A percentile compares a stretch with the other conserved stretches of the same genome.
Conservation (phyloP, 352 stramenopile genomes). For the Pythium graminicola region DNA sequence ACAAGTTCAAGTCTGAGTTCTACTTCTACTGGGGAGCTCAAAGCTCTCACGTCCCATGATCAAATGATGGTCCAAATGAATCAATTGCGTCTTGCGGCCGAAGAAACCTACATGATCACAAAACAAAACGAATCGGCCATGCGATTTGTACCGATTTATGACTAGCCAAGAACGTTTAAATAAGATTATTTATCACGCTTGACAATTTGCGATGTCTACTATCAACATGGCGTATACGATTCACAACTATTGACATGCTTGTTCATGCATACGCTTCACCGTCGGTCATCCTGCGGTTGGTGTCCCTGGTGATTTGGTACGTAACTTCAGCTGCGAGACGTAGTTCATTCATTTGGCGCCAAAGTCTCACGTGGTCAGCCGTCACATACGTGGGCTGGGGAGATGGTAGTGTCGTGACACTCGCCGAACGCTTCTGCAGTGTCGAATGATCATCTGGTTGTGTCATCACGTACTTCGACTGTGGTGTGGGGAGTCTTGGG, state of each 20-base stretch:
- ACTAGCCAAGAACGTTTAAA: not conserved
- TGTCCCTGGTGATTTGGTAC: constrained; percentile 14
- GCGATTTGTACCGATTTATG: constrained; percentile 2
- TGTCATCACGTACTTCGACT: not conserved
- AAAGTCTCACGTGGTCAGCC: constrained; percentile 2
- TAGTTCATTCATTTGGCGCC: constrained; percentile 16
- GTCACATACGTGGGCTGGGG: not conserved
- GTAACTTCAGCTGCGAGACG: constrained; percentile 12
- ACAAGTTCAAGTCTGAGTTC: not conserved
- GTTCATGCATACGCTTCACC: no score
- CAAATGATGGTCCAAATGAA: constrained; percentile 23
- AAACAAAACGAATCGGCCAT: constrained; percentile 22
- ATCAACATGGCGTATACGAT: no score
- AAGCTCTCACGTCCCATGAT: not conserved
- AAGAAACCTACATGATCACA: constrained; percentile 24
- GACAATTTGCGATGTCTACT: not conserved
- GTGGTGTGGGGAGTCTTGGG: not conserved
- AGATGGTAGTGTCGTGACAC: not conserved
- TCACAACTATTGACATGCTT: no score
- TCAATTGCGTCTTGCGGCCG: constrained; percentile 18
- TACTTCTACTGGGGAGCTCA: no score
- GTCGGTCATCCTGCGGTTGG: not conserved
- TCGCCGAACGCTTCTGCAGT: not conserved
- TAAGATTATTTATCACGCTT: constrained; percentile 1
- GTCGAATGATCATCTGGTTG: not conserved